phyloP scores from a whole-genome alignment of 2,329 filamentous ascomycete genomes.

The Colletotrichum somersetense region DNA sequence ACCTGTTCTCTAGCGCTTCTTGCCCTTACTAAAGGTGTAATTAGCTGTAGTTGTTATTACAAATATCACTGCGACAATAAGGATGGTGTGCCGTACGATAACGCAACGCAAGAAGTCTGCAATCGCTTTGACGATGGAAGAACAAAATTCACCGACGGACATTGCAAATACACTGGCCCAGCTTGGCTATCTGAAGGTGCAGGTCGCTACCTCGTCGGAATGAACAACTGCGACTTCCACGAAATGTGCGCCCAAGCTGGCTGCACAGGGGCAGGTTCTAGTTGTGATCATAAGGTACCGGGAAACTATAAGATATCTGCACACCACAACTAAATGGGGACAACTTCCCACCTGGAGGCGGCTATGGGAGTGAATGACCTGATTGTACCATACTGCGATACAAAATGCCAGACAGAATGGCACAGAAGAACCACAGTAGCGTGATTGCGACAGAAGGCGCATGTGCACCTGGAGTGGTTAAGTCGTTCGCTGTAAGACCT shows the following conservation, averaged over 20 bases:
- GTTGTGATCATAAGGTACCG: neutral
- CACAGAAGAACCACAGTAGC: neutral
- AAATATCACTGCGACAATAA: constrained; percentile 14
- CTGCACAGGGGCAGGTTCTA: constrained; percentile 4
- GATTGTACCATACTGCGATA: neutral
- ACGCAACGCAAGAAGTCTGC: constrained; percentile 14
- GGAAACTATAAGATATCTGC: too few species aligned
- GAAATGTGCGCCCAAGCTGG: neutral
- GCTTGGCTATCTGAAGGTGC: neutral
- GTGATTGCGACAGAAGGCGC: neutral
- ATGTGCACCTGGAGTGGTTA: neutral
- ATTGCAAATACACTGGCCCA: neutral
- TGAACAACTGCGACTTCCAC: constrained; percentile 15
- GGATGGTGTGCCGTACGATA: constrained; percentile 1
- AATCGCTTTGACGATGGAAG: neutral
- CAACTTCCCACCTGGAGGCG: too few species aligned
- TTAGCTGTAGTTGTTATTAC: constrained; percentile 16
- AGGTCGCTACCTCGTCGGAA: neutral
- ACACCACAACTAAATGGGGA: neutral
- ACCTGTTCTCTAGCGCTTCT: neutral
- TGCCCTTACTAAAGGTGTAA: neutral
- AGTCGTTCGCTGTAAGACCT: neutral
- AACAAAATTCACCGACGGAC: neutral
- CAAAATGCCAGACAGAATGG: neutral
- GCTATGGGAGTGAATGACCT: neutral